Conservation (phyloP, 2,329 filamentous ascomycete species). For the Hymenoscyphus salicellus region DNA sequence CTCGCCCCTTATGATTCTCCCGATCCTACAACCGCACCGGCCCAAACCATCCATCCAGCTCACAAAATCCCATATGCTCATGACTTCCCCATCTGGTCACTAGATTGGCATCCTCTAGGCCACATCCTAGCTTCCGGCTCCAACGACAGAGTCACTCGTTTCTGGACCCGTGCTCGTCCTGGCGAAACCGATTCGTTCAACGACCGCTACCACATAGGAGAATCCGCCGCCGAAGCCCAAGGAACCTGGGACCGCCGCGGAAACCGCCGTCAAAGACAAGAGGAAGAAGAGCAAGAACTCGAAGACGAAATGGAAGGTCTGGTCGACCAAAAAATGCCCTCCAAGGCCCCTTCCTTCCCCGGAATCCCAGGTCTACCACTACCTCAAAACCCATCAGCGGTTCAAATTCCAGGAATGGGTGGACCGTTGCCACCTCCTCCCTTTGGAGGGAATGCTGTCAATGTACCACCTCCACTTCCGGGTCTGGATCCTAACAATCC, state of each 20-base stretch:
- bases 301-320: conserved; percentile 92
- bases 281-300: conserved; percentile 89
- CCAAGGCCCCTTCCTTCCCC: conserved; percentile 59
- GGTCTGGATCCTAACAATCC: conserved; percentile 59
- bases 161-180: conserved; percentile 89
- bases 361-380: conserved; percentile 44
- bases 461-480: conserved; percentile 43
- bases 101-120: conserved; percentile 96
- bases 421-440: conserved; percentile 39
- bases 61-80: conserved; percentile 86
- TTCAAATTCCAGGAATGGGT: conserved; percentile 52
- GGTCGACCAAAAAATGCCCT: conserved; percentile 81
- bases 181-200: conserved; percentile 83
- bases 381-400: conserved; percentile 40
- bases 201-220: conserved; percentile 93
- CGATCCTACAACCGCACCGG: conserved; percentile 74
- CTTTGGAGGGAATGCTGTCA: conserved; percentile 46
- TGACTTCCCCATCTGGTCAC: conserved; percentile 92
- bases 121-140: conserved; percentile 94
- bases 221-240: conserved; percentile 86
- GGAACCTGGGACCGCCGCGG: conserved; percentile 89
- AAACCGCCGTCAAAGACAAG: conserved; percentile 73
- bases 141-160: conserved; percentile 93
- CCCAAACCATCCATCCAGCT: conserved; percentile 88
- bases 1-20: conserved; percentile 81